These are phyloP conservation scores for Euryodendron excelsum DNA, from an alignment of 148 eudicot species.

Conservation along the genomic window DNA sequence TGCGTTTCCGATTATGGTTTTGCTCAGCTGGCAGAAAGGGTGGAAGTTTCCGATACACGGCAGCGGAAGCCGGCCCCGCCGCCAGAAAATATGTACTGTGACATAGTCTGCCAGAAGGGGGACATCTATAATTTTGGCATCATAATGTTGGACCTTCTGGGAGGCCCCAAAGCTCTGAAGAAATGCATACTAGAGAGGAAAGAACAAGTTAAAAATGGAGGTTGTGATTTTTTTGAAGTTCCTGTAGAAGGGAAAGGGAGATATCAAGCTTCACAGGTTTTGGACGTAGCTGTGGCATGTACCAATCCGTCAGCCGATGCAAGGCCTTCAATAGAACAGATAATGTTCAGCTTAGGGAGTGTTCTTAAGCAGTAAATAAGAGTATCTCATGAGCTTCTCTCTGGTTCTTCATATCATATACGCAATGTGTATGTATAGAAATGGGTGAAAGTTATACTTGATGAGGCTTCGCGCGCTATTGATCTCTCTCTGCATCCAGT, in stretches of 20 bases:
- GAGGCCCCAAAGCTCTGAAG: conserved; percentile 15
- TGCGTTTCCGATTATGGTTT: conserved; percentile 35
- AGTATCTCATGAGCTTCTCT: background rate
- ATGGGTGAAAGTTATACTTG: background rate
- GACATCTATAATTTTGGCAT: conserved; percentile 37
- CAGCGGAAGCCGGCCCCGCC: conserved; percentile 12
- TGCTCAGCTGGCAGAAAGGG: conserved; percentile 29
- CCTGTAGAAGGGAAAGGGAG: conserved; percentile 15
- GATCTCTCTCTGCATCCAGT: background rate
- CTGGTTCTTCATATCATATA: background rate
- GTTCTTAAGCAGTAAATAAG: background rate
- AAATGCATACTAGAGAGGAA: background rate
- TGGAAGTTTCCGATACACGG: conserved; percentile 17
- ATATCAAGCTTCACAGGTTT: conserved; percentile 24
- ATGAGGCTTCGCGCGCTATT: background rate
- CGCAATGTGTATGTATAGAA: background rate
- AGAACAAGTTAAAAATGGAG: conserved; percentile 12
- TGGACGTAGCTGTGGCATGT: conserved; percentile 36
- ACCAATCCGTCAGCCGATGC: conserved; percentile 8
- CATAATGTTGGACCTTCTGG: conserved; percentile 34
- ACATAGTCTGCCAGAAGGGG: conserved; percentile 20
- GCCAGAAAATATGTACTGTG: background rate
- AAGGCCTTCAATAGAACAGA: conserved; percentile 30
- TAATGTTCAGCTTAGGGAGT: conserved; percentile 18
- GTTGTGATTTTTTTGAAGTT: conserved; percentile 18